Evolutionary conservation across 352 stramenopile species (phyloP), one percentile per base, ranked within the genome.

Genomic region (Thalassiosira pacifica): DNA sequence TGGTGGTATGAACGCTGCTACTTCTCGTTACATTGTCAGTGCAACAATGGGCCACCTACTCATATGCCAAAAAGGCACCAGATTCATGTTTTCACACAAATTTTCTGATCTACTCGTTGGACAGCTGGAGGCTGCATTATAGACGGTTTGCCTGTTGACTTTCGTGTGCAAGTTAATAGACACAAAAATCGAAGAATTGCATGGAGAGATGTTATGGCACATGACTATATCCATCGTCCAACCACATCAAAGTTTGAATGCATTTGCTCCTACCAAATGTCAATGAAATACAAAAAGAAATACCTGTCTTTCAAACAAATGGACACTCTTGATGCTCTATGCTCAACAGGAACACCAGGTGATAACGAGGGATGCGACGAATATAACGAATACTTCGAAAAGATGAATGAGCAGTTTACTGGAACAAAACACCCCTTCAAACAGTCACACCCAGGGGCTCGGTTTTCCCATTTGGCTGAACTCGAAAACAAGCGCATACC

Each of bases 41-140:
- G 29, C 73, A 3, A 73, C 82, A 5, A 84, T 88, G 82, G 70
- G 45, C 8, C 82, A 88, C 45, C 40, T 78, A 10, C 27, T 88
- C 3, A 57, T 77, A 6, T 60, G 24, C 13, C 34, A 80, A 32
- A 40, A 69, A 42, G 82, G 82, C 19, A 59, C 10, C 2, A 45
- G 82, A 18, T 88, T 88, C 52, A 27, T 60, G 66, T 88, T 82
- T 26, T 88, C 73, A 0, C 82, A 88, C 81, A 18, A 73, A 1
- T 88, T 84, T 63, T 27, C 5, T 13, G 31, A 76, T 53, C 60
- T 88, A 18, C 63, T 88, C 16, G 42, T 83, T n/a, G 53, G 69
- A 16, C 81, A 88, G 67, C 27, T 80, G 37, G 45, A 64, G 53
- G 76, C 34, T 42, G 45, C 42, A 37, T 24, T 83, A n/a, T n/a